phyloP scores from a whole-genome alignment of 1,284 basidiomycete species.

The Tilletia walkeri region DNA sequence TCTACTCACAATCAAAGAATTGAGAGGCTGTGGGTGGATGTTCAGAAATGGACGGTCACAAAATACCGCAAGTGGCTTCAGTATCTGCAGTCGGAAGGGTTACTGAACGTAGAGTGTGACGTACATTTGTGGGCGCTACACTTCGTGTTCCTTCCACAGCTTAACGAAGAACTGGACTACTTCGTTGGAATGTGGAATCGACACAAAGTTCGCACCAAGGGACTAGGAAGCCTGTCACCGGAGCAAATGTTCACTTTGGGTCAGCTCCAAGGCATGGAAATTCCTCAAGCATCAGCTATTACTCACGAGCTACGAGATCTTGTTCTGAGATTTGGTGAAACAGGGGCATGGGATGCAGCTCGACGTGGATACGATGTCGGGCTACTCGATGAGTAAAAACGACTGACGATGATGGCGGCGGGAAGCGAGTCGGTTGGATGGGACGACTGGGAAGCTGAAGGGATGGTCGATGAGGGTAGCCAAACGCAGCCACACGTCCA shows the following conservation, averaged over 20 bases:
- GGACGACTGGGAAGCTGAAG: background rate
- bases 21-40: slow-evolving; percentile 58
- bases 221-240: background rate
- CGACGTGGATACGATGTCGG: background rate
- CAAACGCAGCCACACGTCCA: background rate
- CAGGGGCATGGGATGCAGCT: slow-evolving; percentile 9
- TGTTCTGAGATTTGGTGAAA: too few relatives aligned
- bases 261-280: background rate
- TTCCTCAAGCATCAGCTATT: too few relatives aligned
- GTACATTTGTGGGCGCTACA: slow-evolving; percentile 40
- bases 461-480: background rate
- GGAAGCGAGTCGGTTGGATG: background rate
- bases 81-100: background rate
- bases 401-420: background rate
- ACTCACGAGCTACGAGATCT: too few relatives aligned
- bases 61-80: slow-evolving; percentile 19
- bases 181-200: slow-evolving; percentile 9
- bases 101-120: slow-evolving; percentile 50
- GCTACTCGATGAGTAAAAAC: background rate
- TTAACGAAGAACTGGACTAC: background rate
- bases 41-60: slow-evolving; percentile 15
- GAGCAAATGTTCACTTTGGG: slow-evolving; percentile 12
- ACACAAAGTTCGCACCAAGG: slow-evolving; percentile 15
- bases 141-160: background rate
- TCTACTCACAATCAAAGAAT: slow-evolving; percentile 56